Base-by-base conservation (phyloP, 345 rosid species). In the Erysimum cheiranthoides region DNA sequence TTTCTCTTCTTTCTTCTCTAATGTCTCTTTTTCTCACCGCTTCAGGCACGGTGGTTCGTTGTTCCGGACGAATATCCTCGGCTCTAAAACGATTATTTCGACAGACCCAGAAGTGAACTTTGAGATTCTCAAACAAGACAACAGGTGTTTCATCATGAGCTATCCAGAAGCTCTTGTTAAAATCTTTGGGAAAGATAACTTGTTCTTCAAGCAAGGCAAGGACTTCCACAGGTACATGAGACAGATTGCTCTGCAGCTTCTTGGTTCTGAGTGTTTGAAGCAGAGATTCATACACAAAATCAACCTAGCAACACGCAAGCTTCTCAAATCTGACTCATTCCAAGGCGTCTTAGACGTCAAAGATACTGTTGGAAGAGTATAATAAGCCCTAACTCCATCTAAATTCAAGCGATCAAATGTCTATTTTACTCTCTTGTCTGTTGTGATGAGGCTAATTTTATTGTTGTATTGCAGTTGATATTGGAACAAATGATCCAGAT, bases 81-180 rank as follows among this genome's bases (percentile, higher is more conserved):
- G 87, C 5, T 62, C 66, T 4, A 80, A 67, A 18, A 53, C 83
- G 10, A 51, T 86, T 21, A 61, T 83, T 3, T 80, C 85, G 10
- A 79, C 84, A 0, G 90, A 88, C 18, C 63, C 76, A 0, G 85
- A 83, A 10, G 71, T 82, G 31, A 83, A 82, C n/a, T 72, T 73
- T 21, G 66, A 57, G 34, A 82, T 85, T 21, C 74, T 86, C 66
- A 84, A 61, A 28, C 81, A 83, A 71, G 90, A 88, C 35, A 83
- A 80, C 71, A 80, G 27, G 45, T 66, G 69, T 6, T 81, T 84
- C 50, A 14, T 60, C 11, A 14, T 79, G 28, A 79, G 82, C 64
- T 85, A 75, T 52, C 70, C 79, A 2, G 83, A 83, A 8, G 77
- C 83, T 28, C 57, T 85, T 35, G 62, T 27, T 10, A 53, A 75